phyloP scores from a whole-genome alignment of 2,329 filamentous ascomycete species.

The Ambrosiella xylebori region DNA sequence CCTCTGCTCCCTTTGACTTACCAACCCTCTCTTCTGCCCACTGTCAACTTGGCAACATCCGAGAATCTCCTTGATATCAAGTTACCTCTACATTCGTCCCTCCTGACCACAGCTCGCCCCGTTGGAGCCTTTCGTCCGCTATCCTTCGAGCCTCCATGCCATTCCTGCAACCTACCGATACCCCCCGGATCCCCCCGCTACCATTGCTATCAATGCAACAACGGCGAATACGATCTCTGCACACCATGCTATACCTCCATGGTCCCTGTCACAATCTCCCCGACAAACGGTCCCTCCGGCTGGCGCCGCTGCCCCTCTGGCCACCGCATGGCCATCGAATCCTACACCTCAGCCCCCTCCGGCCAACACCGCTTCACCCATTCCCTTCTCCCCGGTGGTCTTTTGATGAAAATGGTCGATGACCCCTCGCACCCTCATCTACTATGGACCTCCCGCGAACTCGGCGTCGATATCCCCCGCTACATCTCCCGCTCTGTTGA shows the following conservation, averaged over 20 bases:
- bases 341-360: conserved; percentile 51
- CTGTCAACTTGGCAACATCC: neutral
- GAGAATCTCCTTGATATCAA: neutral
- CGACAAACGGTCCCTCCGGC: conserved; percentile 59
- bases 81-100: neutral
- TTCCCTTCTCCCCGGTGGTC: conserved; percentile 61
- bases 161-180: conserved; percentile 59
- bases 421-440: neutral
- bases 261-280: conserved; percentile 44
- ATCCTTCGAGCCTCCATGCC: conserved; percentile 58
- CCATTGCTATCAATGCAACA: conserved; percentile 59
- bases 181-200: conserved; percentile 51
- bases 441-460: conserved; percentile 5
- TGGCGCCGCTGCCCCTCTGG: conserved; percentile 70
- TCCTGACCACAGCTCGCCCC: conserved; percentile 18
- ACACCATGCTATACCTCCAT: conserved; percentile 58
- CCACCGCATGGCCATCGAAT: conserved; percentile 71
- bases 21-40: conserved; percentile 19
- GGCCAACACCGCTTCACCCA: conserved; percentile 52
- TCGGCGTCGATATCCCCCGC: conserved; percentile 1
- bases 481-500: conserved; percentile 27
- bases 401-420: conserved; percentile 33
- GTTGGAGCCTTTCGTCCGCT: conserved; percentile 47
- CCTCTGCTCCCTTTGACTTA: conserved; percentile 61
- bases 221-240: conserved; percentile 79